Evolutionary conservation across 2,329 filamentous ascomycete genomes (phyloP), one percentile per base, ranked within the genome.

Genomic region (Cladosporium austrohemisphaericum): DNA sequence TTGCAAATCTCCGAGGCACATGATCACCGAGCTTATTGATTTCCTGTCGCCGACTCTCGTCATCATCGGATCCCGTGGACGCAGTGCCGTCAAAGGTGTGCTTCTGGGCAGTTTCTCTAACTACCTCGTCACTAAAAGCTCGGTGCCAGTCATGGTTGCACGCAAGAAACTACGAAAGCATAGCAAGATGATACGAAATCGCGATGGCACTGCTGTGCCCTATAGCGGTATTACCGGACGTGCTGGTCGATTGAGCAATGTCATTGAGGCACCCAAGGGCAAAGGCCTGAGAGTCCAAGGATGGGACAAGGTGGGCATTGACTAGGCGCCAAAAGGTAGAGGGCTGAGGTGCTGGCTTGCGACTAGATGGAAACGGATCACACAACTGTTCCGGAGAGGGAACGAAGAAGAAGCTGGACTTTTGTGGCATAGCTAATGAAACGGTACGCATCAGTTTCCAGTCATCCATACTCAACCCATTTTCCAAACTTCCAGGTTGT

Each of bases 11-110:
- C 90, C 93, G 3, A 92, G 93, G 68, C 91, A 96, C 67, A 79
- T 97, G 73, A 90, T 98, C 56, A 95, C 90, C 1, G 93, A 97
- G 73, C 90, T 96, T 58, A 97, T 98, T 68, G 93, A 98, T 67
- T 81, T 88, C 55, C 79, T 97, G 45, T 87, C 86, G 56, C 93
- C 93, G 4, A 97, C 92, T 1, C 75, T 98, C 52, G 92, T 96
- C 16, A 89, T 98, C 57, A 81, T 97, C 51, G 93, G 93, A 41
- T 95, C 90, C 54, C 80, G 93, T 59, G 93, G 93, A 23, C 82
- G 91, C 56, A 95, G 89, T 68, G 89, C 90, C 35, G 75, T 98
- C 48, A 97, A 97, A 69, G 92, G 91, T 64, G 92, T 96, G 18
- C 84, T 98, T 53, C 78, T 98, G 23, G 93, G 93, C 20, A 96